Base-by-base conservation (phyloP, 345 rosid species). In the Arabis hirsuta region DNA sequence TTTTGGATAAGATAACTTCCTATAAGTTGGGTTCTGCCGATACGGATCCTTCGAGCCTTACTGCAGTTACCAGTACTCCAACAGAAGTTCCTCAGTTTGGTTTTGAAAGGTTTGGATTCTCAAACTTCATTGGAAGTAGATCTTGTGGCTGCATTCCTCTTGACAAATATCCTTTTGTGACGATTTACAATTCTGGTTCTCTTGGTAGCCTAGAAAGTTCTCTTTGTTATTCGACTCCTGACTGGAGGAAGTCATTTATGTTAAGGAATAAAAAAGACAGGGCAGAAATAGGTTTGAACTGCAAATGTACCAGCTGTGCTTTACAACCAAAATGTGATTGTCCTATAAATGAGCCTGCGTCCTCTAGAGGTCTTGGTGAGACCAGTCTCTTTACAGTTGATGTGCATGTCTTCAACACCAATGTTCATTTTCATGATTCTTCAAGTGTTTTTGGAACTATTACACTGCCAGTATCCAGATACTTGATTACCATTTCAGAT, bases 351-450 rank as follows among this genome's bases (percentile, higher is more conserved):
- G 78, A 76, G 70, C 47, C 60, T 52, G 48, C 77, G 73, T 14
- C 52, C 31, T 54, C 77, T 24, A 70, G 63, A 62, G 81, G 61
- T 76, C 69, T 59, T 64, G 38, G 72, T 59, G 78, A 69, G 46
- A 44, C 76, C 55, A 79, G 43, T 76, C 31, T 69, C 68, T 76
- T 65, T 73, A 65, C 41, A 41, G 65, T 84, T 69, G 86, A 90
- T 78, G 56, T 86, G 69, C 79, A 77, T 78, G 72, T 87, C 50
- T 79, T 53, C 59, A 83, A 84, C 59, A 72, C 82, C 65, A 84
- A 72, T 71, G 82, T 90, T 53, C 88, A 90, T 84, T 87, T 90
- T 71, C 97, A 93, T 84, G 97, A 93, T 80, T 80, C 88, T 55
- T 82, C 97, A 45, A 78, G 85, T 80, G 79, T 81, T 69, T 43